Evolutionary conservation across 495 filamentous ascomycete species (phyloP).

Genomic region (Penicillium lagena): DNA sequence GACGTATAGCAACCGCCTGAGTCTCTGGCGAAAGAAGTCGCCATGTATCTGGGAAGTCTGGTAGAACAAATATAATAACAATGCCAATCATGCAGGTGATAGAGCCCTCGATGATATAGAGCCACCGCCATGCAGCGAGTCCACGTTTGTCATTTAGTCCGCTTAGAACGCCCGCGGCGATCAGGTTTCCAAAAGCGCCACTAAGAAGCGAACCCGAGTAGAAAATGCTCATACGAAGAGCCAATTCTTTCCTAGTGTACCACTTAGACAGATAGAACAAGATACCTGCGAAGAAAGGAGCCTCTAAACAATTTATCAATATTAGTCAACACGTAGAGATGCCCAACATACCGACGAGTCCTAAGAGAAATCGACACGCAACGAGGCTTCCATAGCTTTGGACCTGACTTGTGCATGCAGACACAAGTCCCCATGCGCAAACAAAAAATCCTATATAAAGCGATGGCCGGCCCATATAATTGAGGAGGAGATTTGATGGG

Average conservation of each 20-base stretch:
- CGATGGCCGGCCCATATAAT: constrained; percentile 47
- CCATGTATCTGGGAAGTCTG: constrained; percentile 46
- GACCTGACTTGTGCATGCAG: constrained; percentile 44
- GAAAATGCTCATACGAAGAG: constrained; percentile 56
- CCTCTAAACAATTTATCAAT: too few relatives aligned
- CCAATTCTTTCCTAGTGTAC: constrained; percentile 54
- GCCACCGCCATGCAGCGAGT: constrained; percentile 44
- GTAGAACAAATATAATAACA: constrained; percentile 31
- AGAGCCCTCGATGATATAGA: constrained; percentile 44
- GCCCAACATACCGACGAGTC: too few relatives aligned
- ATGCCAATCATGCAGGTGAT: constrained; percentile 38
- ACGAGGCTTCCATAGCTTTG: constrained; percentile 46
- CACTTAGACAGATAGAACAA: constrained; percentile 54
- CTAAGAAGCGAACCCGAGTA: constrained; percentile 59
- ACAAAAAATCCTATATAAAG: constrained; percentile 45
- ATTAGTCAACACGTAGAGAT: too few relatives aligned
- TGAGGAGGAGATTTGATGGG: constrained; percentile 55
- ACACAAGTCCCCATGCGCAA: constrained; percentile 47
- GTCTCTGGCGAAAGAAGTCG: constrained; percentile 37
- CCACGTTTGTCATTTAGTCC: constrained; percentile 37
- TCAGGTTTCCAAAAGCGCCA: constrained; percentile 59
- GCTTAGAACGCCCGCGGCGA: constrained; percentile 48
- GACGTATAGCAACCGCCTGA: constrained; percentile 43
- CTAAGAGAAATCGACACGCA: constrained; percentile 47
- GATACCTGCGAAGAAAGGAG: constrained; percentile 43